A percentile compares a stretch with the other conserved stretches of the same genome.
Conservation (phyloP, 2,329 filamentous ascomycete species). For the Boeremia exigua region DNA sequence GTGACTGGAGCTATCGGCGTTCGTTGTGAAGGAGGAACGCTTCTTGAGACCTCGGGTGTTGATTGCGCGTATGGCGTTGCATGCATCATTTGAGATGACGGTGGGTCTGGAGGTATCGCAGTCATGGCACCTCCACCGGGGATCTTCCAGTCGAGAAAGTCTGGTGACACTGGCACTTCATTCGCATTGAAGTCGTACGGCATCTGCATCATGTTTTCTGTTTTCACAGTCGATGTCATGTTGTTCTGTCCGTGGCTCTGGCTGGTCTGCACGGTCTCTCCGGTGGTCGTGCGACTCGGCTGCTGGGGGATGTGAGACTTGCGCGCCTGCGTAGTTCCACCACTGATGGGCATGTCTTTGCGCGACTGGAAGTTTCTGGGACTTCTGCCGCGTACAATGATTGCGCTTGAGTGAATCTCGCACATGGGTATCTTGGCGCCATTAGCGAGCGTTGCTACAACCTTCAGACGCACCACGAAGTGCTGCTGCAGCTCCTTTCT, state of each 20-base stretch:
- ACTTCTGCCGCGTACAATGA: conserved; percentile 91
- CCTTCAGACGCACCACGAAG: conserved; percentile 87
- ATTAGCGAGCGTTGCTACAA: conserved; percentile 81
- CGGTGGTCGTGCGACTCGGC: conserved; percentile 46
- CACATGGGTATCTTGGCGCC: conserved; percentile 82
- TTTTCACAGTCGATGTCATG: conserved; percentile 33
- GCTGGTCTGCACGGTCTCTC: conserved; percentile 40
- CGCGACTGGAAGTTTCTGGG: conserved; percentile 93
- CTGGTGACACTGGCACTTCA: conserved; percentile 50
- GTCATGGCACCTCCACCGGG: conserved; percentile 51
- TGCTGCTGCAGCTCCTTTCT: conserved; percentile 96
- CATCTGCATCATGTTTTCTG: conserved; percentile 47
- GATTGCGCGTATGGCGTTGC: conserved; percentile 57
- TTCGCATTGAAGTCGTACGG: conserved; percentile 51
- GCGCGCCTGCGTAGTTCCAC: conserved; percentile 77
- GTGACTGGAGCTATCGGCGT: conserved; percentile 58
- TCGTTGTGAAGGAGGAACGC: conserved; percentile 46
- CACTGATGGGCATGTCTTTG: conserved; percentile 88
- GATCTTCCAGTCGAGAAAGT: conserved; percentile 55
- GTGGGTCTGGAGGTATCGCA: conserved; percentile 49
- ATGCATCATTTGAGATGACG: conserved; percentile 42
- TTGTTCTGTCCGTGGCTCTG: conserved; percentile 37
- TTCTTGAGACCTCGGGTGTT: conserved; percentile 58
- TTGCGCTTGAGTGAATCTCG: conserved; percentile 85
- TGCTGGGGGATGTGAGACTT: conserved; percentile 57